A percentile compares a stretch with the other conserved stretches of the same genome.
phyloP scores from a whole-genome alignment of 768 basidiomycete species.

The Dentipellis fragilis region DNA sequence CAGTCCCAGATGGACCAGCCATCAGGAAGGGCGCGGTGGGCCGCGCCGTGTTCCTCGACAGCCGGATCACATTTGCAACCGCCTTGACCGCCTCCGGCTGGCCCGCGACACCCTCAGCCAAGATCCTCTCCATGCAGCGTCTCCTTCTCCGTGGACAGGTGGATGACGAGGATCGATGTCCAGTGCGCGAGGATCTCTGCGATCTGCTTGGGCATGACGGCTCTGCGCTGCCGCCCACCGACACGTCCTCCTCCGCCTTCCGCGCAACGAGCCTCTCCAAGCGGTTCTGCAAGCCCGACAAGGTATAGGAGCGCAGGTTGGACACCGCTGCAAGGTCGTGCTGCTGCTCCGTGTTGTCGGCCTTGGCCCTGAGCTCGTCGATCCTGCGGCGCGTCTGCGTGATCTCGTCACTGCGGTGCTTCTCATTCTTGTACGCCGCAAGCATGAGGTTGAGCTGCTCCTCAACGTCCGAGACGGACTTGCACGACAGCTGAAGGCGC shows the following conservation, averaged over 20 bases:
- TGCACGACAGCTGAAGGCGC: constrained; percentile 60
- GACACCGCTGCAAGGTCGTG: constrained; percentile 72
- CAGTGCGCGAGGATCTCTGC: constrained; percentile 92
- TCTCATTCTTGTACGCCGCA: constrained; percentile 82
- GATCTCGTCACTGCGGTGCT: constrained; percentile 72
- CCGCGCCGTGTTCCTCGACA: constrained; percentile 78
- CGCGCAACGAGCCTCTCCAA: constrained; percentile 61
- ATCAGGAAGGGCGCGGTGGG: constrained; percentile 92
- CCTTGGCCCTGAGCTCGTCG: constrained; percentile 86
- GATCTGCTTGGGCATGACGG: constrained; percentile 82
- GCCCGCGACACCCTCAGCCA: constrained; percentile 72
- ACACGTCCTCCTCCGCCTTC: constrained; percentile 62
- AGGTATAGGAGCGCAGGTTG: constrained; percentile 84
- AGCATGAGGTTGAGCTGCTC: constrained; percentile 77
- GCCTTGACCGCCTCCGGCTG: constrained; percentile 88
- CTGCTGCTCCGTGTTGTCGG: constrained; percentile 86
- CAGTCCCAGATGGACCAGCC: constrained; percentile 86
- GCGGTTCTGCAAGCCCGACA: constrained; percentile 78
- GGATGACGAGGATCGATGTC: constrained; percentile 87
- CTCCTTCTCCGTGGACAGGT: constrained; percentile 83
- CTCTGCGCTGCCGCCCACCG: constrained; percentile 47
- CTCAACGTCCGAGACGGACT: constrained; percentile 73
- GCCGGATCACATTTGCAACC: constrained; percentile 86
- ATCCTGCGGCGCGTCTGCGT: constrained; percentile 68
- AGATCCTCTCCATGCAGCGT: constrained; percentile 84